phyloP scores from a whole-genome alignment of 106 monocot genomes.

The Ottelia alismoides region DNA sequence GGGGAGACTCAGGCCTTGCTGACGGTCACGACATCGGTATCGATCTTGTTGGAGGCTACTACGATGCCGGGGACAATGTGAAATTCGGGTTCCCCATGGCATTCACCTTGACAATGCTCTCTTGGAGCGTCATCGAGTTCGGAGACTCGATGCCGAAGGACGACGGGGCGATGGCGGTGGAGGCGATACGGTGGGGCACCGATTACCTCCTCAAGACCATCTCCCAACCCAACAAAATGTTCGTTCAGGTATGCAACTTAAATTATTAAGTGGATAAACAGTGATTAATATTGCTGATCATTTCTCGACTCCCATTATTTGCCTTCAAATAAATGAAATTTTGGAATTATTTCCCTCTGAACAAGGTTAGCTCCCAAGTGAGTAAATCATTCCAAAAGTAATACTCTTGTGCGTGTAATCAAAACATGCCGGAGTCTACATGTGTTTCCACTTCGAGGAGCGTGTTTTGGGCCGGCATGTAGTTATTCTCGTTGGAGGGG shows the following conservation, averaged over 20 bases:
- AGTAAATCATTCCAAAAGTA: too few relatives aligned
- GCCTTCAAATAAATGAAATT: too few relatives aligned
- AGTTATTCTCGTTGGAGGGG: too few relatives aligned
- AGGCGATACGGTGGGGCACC: constrained; percentile 9
- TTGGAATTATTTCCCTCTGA: too few relatives aligned
- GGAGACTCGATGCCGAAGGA: not conserved
- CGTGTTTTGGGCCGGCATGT: too few relatives aligned
- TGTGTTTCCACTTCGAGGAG: too few relatives aligned
- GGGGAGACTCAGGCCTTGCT: constrained; percentile 9
- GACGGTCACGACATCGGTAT: constrained; percentile 9
- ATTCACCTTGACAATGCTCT: constrained; percentile 4
- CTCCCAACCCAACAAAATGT: not conserved
- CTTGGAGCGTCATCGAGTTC: constrained; percentile 15
- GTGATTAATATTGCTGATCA: too few relatives aligned
- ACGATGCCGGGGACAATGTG: constrained; percentile 9
- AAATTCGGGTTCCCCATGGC: constrained; percentile 10
- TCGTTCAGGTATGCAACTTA: constrained; percentile 9
- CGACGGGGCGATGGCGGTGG: not conserved
- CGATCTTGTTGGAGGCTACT: constrained; percentile 1
- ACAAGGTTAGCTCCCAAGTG: too few relatives aligned
- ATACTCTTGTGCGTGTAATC: too few relatives aligned
- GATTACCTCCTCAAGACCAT: constrained; percentile 16
- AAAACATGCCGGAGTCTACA: too few relatives aligned
- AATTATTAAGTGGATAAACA: too few relatives aligned
- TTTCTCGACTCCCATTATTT: too few relatives aligned